Evolutionary conservation across 148 eudicot genomes (phyloP).

Genomic region (Amaranthus palmeri): DNA sequence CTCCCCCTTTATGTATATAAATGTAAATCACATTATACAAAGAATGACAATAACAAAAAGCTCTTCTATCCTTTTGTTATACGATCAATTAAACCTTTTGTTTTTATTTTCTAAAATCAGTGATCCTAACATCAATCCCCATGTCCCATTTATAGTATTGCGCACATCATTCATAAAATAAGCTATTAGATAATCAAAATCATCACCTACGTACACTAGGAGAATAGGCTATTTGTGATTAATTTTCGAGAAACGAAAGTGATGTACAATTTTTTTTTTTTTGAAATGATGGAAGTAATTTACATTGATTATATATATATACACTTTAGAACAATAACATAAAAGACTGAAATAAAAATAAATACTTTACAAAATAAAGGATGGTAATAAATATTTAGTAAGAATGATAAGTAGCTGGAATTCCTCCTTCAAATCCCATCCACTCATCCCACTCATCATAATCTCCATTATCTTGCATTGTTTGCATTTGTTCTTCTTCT

Average conservation of each 20-base stretch:
- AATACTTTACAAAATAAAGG: neutral
- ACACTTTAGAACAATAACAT: neutral
- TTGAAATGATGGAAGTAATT: neutral
- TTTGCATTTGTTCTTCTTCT: constrained; percentile 30
- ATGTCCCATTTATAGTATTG: too few species aligned
- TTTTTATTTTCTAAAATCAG: too few species aligned
- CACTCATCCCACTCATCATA: constrained; percentile 43
- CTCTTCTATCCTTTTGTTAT: too few species aligned
- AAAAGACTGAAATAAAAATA: neutral
- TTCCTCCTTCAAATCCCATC: constrained; percentile 50
- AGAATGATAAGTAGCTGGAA: constrained; percentile 28
- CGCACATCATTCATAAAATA: too few species aligned
- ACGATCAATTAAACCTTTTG: too few species aligned
- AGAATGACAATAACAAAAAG: too few species aligned
- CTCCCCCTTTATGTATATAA: too few species aligned
- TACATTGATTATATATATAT: constrained; percentile 11
- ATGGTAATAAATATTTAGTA: neutral
- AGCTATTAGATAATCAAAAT: too few species aligned
- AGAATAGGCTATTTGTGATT: neutral
- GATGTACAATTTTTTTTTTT: neutral
- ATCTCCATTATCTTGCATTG: constrained; percentile 21
- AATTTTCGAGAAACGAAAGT: neutral
- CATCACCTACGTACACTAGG: too few species aligned
- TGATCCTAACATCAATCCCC: too few species aligned
- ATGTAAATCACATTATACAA: too few species aligned